A percentile compares a stretch with the other conserved stretches of the same genome.
These are phyloP conservation scores for Neospora caninum DNA, from an alignment of 169 alveolate genomes.

Conservation along the genomic window DNA sequence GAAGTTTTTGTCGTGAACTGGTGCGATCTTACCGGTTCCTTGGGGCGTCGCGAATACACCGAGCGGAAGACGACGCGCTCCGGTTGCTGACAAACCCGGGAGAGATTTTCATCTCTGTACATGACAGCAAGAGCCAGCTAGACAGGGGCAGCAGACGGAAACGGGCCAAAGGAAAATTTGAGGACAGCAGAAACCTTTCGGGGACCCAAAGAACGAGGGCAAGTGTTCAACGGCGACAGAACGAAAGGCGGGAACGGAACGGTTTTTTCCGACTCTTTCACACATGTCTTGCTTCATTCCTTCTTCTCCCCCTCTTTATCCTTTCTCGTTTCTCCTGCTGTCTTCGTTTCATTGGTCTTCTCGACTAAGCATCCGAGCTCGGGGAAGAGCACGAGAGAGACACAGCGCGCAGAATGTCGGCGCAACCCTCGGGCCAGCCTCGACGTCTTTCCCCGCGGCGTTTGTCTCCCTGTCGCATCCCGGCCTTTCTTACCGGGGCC, in stretches of 20 bases:
- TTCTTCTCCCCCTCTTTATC: too few relatives aligned
- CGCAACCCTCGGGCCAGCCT: too few relatives aligned
- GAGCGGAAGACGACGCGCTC: constrained; percentile 28
- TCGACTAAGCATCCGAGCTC: too few relatives aligned
- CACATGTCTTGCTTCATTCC: too few relatives aligned
- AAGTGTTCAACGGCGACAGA: background rate
- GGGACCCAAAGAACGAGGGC: background rate
- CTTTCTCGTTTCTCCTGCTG: too few relatives aligned
- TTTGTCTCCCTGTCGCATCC: too few relatives aligned
- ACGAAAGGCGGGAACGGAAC: background rate
- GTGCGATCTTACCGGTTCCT: background rate
- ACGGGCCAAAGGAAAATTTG: background rate
- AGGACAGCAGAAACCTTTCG: background rate
- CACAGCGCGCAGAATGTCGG: too few relatives aligned
- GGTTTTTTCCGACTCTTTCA: too few relatives aligned
- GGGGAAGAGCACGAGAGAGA: too few relatives aligned
- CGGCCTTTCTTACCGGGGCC: too few relatives aligned
- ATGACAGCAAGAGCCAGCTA: constrained; percentile 62
- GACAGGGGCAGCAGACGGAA: background rate
- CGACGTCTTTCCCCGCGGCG: too few relatives aligned
- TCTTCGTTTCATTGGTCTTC: too few relatives aligned
- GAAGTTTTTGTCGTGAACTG: background rate
- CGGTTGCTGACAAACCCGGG: constrained; percentile 44
- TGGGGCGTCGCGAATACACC: background rate
- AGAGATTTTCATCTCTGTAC: constrained; percentile 56